phyloP scores from a whole-genome alignment of 345 rosid genomes.

The Heritiera fomes region DNA sequence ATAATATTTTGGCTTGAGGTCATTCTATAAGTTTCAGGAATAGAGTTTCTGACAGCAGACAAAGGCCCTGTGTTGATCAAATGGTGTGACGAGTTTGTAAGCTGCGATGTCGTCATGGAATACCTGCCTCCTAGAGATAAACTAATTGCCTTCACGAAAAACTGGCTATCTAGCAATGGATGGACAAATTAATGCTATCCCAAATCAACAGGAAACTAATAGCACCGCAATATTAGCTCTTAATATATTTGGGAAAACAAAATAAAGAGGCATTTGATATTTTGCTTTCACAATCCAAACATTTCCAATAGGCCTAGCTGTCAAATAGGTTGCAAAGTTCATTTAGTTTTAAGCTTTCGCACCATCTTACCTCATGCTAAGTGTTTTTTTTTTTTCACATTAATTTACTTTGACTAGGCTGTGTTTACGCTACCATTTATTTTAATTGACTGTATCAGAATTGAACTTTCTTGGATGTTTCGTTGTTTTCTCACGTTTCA shows the following conservation, averaged over 20 bases:
- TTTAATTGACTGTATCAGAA: too few relatives aligned
- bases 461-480: background rate
- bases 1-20: background rate
- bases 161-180: background rate
- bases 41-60: background rate
- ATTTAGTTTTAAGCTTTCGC: background rate
- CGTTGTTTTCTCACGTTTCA: background rate
- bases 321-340: background rate
- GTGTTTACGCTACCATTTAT: background rate
- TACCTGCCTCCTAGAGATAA: constrained; percentile 10
- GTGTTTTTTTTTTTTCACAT: background rate
- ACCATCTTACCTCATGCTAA: background rate
- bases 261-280: too few relatives aligned
- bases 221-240: too few relatives aligned
- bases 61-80: background rate
- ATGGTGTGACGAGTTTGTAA: constrained; percentile 15
- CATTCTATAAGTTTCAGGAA: background rate
- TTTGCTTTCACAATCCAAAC: too few relatives aligned
- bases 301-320: background rate
- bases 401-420: background rate
- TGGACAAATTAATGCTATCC: background rate
- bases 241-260: too few relatives aligned
- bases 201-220: background rate
- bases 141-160: background rate
- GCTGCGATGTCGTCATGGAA: background rate